Evolutionary conservation across 2,329 filamentous ascomycete genomes (phyloP).

Genomic region (Orbilia blumenaviensis): DNA sequence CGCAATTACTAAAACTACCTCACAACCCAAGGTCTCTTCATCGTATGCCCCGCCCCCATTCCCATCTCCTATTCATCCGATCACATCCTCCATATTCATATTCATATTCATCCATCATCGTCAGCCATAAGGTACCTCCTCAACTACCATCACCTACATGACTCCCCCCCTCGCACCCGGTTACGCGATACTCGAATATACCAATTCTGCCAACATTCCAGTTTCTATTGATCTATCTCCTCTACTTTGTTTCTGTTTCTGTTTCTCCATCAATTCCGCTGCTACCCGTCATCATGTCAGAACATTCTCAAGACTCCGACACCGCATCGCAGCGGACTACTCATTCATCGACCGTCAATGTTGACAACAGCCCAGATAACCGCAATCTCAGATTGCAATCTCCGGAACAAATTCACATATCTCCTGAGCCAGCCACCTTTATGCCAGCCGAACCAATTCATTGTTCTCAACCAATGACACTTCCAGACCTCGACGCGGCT

Average conservation of each 20-base stretch:
- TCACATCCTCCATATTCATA: background rate
- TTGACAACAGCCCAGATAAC: background rate
- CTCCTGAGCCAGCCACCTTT: background rate
- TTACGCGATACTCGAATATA: too few species aligned
- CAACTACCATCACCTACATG: background rate
- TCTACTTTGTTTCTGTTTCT: background rate
- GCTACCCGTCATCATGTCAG: background rate
- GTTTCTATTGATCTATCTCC: too few species aligned
- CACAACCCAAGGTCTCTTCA: background rate
- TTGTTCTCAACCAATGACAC: background rate
- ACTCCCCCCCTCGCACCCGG: background rate
- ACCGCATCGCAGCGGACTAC: background rate
- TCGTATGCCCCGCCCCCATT: background rate
- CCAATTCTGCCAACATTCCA: too few species aligned
- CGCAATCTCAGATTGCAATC: background rate
- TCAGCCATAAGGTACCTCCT: background rate
- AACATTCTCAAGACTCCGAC: background rate
- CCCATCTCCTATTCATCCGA: background rate
- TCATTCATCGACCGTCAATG: background rate
- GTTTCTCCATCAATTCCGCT: background rate
- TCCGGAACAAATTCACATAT: background rate
- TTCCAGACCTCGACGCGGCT: background rate
- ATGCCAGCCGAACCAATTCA: too few species aligned
- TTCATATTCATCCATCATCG: background rate
- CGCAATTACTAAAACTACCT: constrained; percentile 20